phyloP scores from a whole-genome alignment of 805 yeast genomes.

The Komagataella kurtzmanii region DNA sequence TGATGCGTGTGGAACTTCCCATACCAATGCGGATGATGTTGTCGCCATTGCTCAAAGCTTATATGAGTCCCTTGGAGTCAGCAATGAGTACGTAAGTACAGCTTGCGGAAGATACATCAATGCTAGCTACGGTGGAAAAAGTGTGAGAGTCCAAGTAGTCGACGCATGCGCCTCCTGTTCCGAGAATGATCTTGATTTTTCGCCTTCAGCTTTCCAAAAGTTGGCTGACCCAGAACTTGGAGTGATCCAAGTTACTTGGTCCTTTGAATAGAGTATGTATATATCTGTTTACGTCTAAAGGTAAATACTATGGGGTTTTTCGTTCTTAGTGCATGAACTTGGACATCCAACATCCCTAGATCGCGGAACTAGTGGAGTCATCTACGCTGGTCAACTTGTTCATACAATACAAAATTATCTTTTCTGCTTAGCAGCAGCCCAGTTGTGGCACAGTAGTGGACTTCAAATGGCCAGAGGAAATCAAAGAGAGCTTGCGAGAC shows the following conservation, averaged over 20 bases:
- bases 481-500: slow-evolving; percentile 90
- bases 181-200: slow-evolving; percentile 33
- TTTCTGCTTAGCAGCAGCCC: not conserved
- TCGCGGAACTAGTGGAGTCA: not conserved
- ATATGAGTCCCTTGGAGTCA: slow-evolving; percentile 15
- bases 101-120: slow-evolving; percentile 38
- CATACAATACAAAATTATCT: not conserved
- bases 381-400: not conserved
- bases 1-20: slow-evolving; percentile 38
- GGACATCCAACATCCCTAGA: not conserved
- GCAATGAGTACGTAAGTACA: slow-evolving; percentile 15
- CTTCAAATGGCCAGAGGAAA: slow-evolving; percentile 85
- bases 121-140: slow-evolving; percentile 30
- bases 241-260: slow-evolving; percentile 33
- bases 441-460: not conserved
- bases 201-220: slow-evolving; percentile 35
- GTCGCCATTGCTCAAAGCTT: slow-evolving; percentile 34
- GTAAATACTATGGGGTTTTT: not conserved
- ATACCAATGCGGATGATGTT: slow-evolving; percentile 26
- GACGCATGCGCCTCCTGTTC: slow-evolving; percentile 40
- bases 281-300: not conserved
- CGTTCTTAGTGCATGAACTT: not conserved
- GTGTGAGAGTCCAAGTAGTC: slow-evolving; percentile 37
- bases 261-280: slow-evolving; percentile 14
- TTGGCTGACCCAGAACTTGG: slow-evolving; percentile 34